A percentile compares a stretch with the other conserved stretches of the same genome.
Evolutionary conservation across 768 basidiomycete genomes (phyloP).

Genomic region (Chlorophyllum brunneum): DNA sequence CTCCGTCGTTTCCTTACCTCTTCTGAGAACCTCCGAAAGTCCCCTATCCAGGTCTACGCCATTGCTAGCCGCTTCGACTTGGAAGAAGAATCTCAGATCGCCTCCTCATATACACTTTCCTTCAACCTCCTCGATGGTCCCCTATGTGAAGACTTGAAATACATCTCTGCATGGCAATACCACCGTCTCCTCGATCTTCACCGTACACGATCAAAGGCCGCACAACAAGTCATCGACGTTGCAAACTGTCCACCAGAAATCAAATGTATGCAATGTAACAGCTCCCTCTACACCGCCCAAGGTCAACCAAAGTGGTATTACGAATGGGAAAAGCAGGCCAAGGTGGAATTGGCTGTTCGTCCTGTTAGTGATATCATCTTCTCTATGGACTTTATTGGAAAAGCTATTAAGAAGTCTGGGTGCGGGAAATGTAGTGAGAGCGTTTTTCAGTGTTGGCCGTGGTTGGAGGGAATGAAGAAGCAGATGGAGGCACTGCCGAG

Average conservation of each 20-base stretch:
- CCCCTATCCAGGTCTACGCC: conserved; percentile 64
- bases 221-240: conserved; percentile 41
- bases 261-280: conserved; percentile 70
- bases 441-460: conserved; percentile 57
- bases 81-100: conserved; percentile 57
- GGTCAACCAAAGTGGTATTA: conserved; percentile 67
- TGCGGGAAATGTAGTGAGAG: conserved; percentile 67
- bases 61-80: conserved; percentile 65
- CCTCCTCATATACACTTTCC: conserved; percentile 55
- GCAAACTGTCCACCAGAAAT: conserved; percentile 33
- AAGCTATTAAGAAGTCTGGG: conserved; percentile 43
- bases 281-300: conserved; percentile 37
- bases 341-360: conserved; percentile 49
- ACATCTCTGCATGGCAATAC: conserved; percentile 67
- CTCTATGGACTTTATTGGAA: conserved; percentile 53
- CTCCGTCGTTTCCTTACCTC: conserved; percentile 53
- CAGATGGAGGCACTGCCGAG: conserved; percentile 48
- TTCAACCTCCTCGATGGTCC: conserved; percentile 53
- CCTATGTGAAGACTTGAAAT: conserved; percentile 56
- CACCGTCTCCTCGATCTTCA: conserved; percentile 62
- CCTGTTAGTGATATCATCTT: conserved; percentile 62
- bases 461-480: conserved; percentile 49
- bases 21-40: conserved; percentile 39
- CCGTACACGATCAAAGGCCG: conserved; percentile 45
- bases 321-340: conserved; percentile 54